Evolutionary conservation across 2,329 filamentous ascomycete genomes (phyloP), one percentile per base, ranked within the genome.

Genomic region (Arthrocladium fulminans): DNA sequence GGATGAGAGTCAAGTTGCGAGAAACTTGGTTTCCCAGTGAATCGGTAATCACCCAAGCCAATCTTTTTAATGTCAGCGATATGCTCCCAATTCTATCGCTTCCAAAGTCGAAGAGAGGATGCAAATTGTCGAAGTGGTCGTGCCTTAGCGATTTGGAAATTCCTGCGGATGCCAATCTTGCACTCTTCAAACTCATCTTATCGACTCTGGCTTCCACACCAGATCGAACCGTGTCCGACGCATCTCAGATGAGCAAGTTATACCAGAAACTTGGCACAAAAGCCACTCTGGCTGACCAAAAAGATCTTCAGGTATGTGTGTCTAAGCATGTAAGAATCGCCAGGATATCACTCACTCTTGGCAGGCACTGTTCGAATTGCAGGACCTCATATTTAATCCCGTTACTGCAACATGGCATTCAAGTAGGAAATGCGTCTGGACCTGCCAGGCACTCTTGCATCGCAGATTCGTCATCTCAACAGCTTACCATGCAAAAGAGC

Each of bases 351-450:
- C 10, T 50, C 24, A 24, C 5, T 35, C 12, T 15, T 3, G n/a
- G 8, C 37, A 52, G 50, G 24, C 17, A 13, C 27, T 24, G 8
- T 52, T 52, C 38, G 27, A 38, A 34, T 32, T 32, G 9, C 15
- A 27, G 12, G 13, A 38, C n/a, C 38, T 50, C 34, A 42, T 50
- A 24, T 52, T 43, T 41, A 39, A 52, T 39, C 17, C 45, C 12
- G 34, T n/a, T 20, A 15, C 29, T 29, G 24, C 15, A 4, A 19
- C 32, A 13, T 52, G 50, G 50, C 43, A 24, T 38, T 47, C 41
- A 9, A 10, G 50, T 15, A 35, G 50, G 12, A 19, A 47, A 20
- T 52, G 50, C 46, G 50, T 52, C 22, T 52, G 50, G 50, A 37
- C 47, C 15, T 47, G 50, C 43, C 19, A n/a, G 15, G 44, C 50